phyloP scores from a whole-genome alignment of 2,329 filamentous ascomycete species.

The Xylogone sp. region DNA sequence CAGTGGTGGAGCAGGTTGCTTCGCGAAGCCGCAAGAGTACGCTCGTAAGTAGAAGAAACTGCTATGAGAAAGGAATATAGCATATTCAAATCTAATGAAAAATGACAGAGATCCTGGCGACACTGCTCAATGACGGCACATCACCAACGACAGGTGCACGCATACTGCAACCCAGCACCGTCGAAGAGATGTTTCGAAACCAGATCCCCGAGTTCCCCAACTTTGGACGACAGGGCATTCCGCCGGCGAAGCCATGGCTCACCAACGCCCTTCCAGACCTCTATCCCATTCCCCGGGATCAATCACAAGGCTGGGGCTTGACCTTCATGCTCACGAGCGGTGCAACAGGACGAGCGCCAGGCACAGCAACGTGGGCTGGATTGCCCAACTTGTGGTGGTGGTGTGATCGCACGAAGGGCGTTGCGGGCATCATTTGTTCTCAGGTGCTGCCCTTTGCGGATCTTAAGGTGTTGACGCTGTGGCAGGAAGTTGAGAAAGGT shows the following conservation, averaged over 20 bases:
- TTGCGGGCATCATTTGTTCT: conserved; percentile 46
- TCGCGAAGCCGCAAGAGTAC: conserved; percentile 56
- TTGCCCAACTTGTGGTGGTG: conserved; percentile 59
- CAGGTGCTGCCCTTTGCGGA: conserved; percentile 47
- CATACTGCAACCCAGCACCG: conserved; percentile 54
- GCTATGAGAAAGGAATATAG: background rate
- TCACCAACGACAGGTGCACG: conserved; percentile 49
- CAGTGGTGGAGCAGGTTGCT: conserved; percentile 58
- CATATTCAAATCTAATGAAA: background rate
- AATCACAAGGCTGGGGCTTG: conserved; percentile 61
- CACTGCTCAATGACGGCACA: conserved; percentile 59
- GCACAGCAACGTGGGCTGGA: conserved; percentile 53
- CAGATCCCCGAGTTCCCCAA: conserved; percentile 52
- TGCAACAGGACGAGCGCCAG: conserved; percentile 44
- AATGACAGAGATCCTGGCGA: conserved; percentile 50
- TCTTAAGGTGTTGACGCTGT: conserved; percentile 3
- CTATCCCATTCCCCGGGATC: conserved; percentile 34
- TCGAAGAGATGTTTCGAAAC: conserved; percentile 61
- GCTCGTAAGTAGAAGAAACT: conserved; percentile 37
- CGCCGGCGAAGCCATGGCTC: conserved; percentile 43
- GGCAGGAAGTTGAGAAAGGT: background rate
- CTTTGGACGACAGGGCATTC: conserved; percentile 41
- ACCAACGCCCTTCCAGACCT: conserved; percentile 45
- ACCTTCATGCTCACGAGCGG: conserved; percentile 51
- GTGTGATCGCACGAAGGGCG: conserved; percentile 53